Evolutionary conservation across 495 filamentous ascomycete genomes (phyloP).

Genomic region (Aspergillus carlsbadensis): DNA sequence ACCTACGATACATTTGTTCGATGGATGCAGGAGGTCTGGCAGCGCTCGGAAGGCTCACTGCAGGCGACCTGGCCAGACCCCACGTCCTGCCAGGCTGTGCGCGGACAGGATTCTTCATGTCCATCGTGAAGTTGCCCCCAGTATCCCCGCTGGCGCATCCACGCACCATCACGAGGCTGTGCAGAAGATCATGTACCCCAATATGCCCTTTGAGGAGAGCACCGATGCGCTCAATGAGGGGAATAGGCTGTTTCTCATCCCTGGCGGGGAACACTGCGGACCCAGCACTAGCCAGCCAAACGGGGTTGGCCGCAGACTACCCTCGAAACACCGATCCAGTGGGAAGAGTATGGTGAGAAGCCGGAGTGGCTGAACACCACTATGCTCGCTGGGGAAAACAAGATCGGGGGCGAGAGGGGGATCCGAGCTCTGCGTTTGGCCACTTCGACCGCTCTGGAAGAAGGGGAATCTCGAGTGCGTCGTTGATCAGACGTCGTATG

Average conservation of each 20-base stretch:
- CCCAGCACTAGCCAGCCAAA: conserved; percentile 42
- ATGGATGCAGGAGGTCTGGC: conserved; percentile 42
- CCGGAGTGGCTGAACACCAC: conserved; percentile 43
- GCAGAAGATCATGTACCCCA: conserved; percentile 46
- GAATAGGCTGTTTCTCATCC: conserved; percentile 51
- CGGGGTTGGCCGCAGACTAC: conserved; percentile 47
- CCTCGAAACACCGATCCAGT: conserved; percentile 47
- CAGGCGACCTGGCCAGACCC: conserved; percentile 46
- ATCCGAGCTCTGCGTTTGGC: conserved; percentile 43
- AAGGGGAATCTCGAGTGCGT: conserved; percentile 37
- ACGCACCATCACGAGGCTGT: conserved; percentile 54
- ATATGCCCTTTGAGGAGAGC: conserved; percentile 28
- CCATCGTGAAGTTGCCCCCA: conserved; percentile 52
- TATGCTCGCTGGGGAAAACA: no score
- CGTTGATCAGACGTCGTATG: conserved; percentile 39
- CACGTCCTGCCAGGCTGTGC: conserved; percentile 35
- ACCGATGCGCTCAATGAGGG: conserved; percentile 46
- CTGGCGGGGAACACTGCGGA: conserved; percentile 50
- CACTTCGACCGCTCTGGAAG: conserved; percentile 40
- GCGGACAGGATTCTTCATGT: conserved; percentile 51
- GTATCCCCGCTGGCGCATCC: conserved; percentile 48
- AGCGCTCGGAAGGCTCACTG: conserved; percentile 28
- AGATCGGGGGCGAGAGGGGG: conserved; percentile 27
- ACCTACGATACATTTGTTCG: conserved; percentile 49
- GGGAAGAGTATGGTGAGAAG: conserved; percentile 51